These are phyloP conservation scores for Alternaria tenuissima DNA, from an alignment of 2,329 filamentous ascomycete species.

Conservation along the genomic window DNA sequence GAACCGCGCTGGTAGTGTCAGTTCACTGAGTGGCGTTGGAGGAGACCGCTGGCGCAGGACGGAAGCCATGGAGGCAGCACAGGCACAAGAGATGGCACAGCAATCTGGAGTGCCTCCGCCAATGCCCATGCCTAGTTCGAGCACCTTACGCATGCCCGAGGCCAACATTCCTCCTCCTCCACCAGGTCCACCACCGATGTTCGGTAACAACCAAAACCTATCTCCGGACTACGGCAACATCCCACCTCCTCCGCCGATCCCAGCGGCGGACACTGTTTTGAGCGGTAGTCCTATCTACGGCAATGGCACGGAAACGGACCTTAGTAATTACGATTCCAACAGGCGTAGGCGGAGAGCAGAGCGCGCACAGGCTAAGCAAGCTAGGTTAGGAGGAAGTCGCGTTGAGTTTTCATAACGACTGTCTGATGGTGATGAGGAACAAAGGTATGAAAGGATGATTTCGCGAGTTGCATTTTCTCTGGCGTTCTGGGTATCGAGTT, in stretches of 20 bases:
- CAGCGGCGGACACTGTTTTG: constrained; percentile 41
- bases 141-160: constrained; percentile 41
- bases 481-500: constrained; percentile 7
- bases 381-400: constrained; percentile 45
- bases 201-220: constrained; percentile 9
- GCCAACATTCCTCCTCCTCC: constrained; percentile 42
- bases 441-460: background rate
- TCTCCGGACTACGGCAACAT: constrained; percentile 23
- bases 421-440: constrained; percentile 1
- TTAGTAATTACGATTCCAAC: constrained; percentile 52
- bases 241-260: constrained; percentile 49
- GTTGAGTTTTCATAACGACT: constrained; percentile 51
- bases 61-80: constrained; percentile 48
- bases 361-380: constrained; percentile 50
- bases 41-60: constrained; percentile 52
- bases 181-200: constrained; percentile 41
- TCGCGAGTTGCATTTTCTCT: constrained; percentile 4
- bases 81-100: constrained; percentile 43
- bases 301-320: constrained; percentile 51
- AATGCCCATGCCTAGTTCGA: constrained; percentile 38
- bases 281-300: constrained; percentile 48
- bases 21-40: constrained; percentile 47
- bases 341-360: constrained; percentile 50
- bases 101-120: constrained; percentile 30
- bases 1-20: constrained; percentile 51